Conservation (phyloP, 2,329 filamentous ascomycete genomes). For the Akanthomyces dipterigenus region DNA sequence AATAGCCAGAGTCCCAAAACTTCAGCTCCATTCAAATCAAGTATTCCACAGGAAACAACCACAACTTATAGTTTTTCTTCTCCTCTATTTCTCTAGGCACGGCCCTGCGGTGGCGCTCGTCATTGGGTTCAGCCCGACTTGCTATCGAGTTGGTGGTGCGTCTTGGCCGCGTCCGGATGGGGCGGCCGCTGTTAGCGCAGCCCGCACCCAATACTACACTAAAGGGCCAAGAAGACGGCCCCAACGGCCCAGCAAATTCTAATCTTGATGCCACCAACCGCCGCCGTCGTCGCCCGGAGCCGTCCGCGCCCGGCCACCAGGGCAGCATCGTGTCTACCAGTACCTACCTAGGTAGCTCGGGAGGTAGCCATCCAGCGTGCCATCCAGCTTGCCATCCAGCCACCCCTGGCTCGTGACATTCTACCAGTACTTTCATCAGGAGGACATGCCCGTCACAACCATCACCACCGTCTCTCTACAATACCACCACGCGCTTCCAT, state of each 20-base stretch:
- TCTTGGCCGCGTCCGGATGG: not conserved
- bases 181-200: not conserved
- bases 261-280: too few relatives aligned
- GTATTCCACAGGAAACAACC: not conserved
- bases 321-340: not conserved
- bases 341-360: too few relatives aligned
- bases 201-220: too few relatives aligned
- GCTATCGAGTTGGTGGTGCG: not conserved
- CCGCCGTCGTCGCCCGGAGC: constrained; percentile 5
- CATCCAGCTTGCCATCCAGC: too few relatives aligned
- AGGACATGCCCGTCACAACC: too few relatives aligned
- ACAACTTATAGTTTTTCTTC: not conserved
- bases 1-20: not conserved
- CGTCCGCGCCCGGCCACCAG: not conserved
- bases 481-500: not conserved
- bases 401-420: too few relatives aligned
- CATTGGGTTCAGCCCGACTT: not conserved
- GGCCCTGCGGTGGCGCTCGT: not conserved
- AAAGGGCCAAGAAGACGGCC: too few relatives aligned
- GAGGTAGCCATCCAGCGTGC: too few relatives aligned
- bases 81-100: too few relatives aligned
- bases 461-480: not conserved
- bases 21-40: not conserved
- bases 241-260: too few relatives aligned
- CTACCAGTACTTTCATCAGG: too few relatives aligned